Base-by-base conservation (phyloP, 306 rosid species). In the Prunus davidiana region DNA sequence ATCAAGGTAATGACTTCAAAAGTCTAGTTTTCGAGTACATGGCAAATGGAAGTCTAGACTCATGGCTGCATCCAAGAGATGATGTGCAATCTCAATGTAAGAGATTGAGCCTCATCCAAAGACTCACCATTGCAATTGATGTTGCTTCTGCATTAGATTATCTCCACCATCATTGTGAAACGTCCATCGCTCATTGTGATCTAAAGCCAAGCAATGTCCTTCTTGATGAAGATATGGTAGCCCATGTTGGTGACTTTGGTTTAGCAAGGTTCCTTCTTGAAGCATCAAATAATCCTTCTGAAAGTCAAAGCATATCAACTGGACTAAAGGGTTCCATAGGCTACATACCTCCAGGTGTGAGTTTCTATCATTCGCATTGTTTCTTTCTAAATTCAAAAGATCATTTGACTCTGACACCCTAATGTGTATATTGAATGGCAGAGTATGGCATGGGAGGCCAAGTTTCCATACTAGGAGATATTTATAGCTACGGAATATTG, bases 11-110 rank as follows among this genome's bases (percentile, higher is more conserved):
- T 67, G 87, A 81, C 4, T 86, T 83, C 74, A 86, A 81, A 76
- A 79, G 84, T 73, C 5, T 84, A n/a, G 84, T 83, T 20, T 81
- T 79, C 18, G 61, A 86, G 43, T 84, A 64, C 81, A 82, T 84
- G 79, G 15, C 72, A 3, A 84, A 87, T 5, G 84, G 90, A 14
- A 84, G 70, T 22, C 38, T 84, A 19, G 86, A 79, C 0, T 4
- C 56, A 28, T 79, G 90, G 86, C 45, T 83, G 20, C 81, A 76
- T 80, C 69, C 82, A 34, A 30, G n/a, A 70, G 58, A 60, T 4
- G 19, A 47, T 28, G 63, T 20, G 8, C 14, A 67, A 52, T 52
- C 64, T 22, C 57, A 55, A 58, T 55, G 18, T 20, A 79, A 52
- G 49, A 79, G 72, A 25, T 51, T 82, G 75, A 85, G 60, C 65